These are phyloP conservation scores for Aspergillus ostianus DNA, from an alignment of 495 filamentous ascomycete species.

Conservation along the genomic window DNA sequence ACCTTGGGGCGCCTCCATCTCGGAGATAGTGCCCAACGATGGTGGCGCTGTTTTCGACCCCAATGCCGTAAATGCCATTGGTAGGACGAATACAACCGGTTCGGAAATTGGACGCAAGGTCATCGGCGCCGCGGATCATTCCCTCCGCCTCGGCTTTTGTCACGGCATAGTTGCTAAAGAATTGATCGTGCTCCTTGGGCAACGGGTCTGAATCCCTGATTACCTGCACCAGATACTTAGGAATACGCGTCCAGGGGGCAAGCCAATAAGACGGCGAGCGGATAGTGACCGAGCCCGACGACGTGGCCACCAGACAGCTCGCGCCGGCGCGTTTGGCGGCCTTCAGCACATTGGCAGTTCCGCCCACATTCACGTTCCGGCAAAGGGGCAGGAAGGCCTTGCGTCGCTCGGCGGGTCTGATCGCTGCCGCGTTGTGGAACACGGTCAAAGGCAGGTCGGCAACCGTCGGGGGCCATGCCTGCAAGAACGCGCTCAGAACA, in stretches of 20 bases:
- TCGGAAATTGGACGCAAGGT: conserved; percentile 40
- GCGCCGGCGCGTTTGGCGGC: conserved; percentile 47
- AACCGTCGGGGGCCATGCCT: conserved; percentile 48
- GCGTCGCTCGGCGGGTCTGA: conserved; percentile 49
- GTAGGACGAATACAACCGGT: conserved; percentile 57
- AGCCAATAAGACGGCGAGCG: conserved; percentile 47
- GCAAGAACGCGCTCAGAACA: conserved; percentile 46
- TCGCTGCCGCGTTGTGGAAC: conserved; percentile 56
- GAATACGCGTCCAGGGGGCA: conserved; percentile 44
- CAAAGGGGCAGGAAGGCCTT: conserved; percentile 42
- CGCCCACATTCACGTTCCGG: conserved; percentile 54
- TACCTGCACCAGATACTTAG: conserved; percentile 40
- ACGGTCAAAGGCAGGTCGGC: conserved; percentile 51
- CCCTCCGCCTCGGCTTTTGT: conserved; percentile 55
- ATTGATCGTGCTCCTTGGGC: conserved; percentile 43
- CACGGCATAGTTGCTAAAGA: conserved; percentile 56
- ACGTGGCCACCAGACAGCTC: conserved; percentile 53
- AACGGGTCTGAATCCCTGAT: conserved; percentile 46
- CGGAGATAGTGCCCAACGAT: conserved; percentile 41
- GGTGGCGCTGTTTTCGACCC: conserved; percentile 44
- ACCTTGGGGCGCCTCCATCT: conserved; percentile 36
- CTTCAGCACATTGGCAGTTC: conserved; percentile 49
- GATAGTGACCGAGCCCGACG: conserved; percentile 51
- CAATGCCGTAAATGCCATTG: conserved; percentile 59
- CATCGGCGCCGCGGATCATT: conserved; percentile 47